phyloP scores from a whole-genome alignment of 768 basidiomycete species.

The Scleroderma bovista region DNA sequence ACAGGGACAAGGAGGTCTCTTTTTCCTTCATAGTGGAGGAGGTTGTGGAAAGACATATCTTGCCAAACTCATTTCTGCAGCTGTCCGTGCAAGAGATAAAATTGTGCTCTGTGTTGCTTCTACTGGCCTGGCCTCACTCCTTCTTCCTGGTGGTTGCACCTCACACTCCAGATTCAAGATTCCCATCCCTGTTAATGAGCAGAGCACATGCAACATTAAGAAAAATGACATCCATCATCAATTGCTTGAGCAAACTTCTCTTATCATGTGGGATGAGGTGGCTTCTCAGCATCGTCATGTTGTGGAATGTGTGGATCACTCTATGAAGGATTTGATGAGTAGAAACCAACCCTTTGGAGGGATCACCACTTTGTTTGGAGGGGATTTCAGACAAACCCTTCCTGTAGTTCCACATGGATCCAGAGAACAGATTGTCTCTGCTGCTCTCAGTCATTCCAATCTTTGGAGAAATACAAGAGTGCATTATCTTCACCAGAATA shows the following conservation, averaged over 20 bases:
- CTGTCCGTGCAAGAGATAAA: conserved; percentile 19
- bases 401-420: conserved; percentile 38
- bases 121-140: conserved; percentile 41
- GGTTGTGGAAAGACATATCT: conserved; percentile 45
- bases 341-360: conserved; percentile 36
- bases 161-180: conserved; percentile 46
- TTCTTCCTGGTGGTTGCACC: conserved; percentile 40
- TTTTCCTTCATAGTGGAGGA: conserved; percentile 40
- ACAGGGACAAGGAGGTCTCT: conserved; percentile 13
- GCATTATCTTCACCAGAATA: conserved; percentile 35
- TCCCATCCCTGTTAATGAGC: conserved; percentile 31
- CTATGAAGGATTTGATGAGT: conserved; percentile 28
- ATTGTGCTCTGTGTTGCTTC: conserved; percentile 46
- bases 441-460: conserved; percentile 29
- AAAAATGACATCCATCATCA: conserved; percentile 27
- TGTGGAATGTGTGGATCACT: conserved; percentile 36
- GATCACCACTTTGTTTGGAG: conserved; percentile 41
- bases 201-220: conserved; percentile 22
- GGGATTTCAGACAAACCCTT: conserved; percentile 43
- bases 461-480: conserved; percentile 34
- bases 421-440: conserved; percentile 33
- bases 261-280: conserved; percentile 42
- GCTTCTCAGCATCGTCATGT: conserved; percentile 1
- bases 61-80: conserved; percentile 30
- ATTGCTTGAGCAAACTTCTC: conserved; percentile 22